phyloP scores from a whole-genome alignment of 2,329 filamentous ascomycete genomes.

The Nannizziopsis arthrosporioides region DNA sequence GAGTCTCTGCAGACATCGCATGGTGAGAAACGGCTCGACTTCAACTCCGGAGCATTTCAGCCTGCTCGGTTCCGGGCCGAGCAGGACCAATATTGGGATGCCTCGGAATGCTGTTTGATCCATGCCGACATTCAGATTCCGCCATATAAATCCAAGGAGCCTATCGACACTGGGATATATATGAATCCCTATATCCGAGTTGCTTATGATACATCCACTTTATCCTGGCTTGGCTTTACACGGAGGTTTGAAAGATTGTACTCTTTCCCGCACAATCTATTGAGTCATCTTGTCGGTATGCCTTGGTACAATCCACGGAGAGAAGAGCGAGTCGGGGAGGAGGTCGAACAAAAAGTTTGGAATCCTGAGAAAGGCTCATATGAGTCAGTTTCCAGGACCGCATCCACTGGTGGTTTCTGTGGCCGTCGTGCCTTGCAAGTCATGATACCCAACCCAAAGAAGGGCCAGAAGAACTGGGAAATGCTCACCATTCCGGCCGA shows the following conservation, averaged over 20 bases:
- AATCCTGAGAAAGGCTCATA: conserved; percentile 32
- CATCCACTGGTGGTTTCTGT: conserved; percentile 37
- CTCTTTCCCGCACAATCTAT: conserved; percentile 45
- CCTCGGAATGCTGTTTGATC: conserved; percentile 53
- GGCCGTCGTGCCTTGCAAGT: conserved; percentile 34
- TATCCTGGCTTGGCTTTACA: conserved; percentile 48
- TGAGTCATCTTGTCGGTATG: conserved; percentile 45
- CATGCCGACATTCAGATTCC: conserved; percentile 39
- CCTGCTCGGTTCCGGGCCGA: conserved; percentile 49
- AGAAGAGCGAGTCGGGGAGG: conserved; percentile 46
- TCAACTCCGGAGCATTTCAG: conserved; percentile 21
- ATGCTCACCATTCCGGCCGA: conserved; percentile 29
- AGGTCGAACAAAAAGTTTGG: conserved; percentile 33
- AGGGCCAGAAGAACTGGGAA: conserved; percentile 38
- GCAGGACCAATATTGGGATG: conserved; percentile 49
- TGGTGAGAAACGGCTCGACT: not conserved
- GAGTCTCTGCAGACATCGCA: conserved; percentile 13
- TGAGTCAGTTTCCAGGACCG: conserved; percentile 28
- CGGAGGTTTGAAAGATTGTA: conserved; percentile 57
- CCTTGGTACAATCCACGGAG: conserved; percentile 52
- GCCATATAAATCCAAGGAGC: conserved; percentile 21
- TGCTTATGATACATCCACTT: conserved; percentile 49
- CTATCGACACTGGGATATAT: conserved; percentile 48
- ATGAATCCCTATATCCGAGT: conserved; percentile 66
- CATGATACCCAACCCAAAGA: conserved; percentile 32